Percentiles rank a stretch among this genome's conserved stretches.
These are phyloP conservation scores for Sphaerostilbella broomeana DNA, from an alignment of 2,329 filamentous ascomycete species.

Conservation along the genomic window DNA sequence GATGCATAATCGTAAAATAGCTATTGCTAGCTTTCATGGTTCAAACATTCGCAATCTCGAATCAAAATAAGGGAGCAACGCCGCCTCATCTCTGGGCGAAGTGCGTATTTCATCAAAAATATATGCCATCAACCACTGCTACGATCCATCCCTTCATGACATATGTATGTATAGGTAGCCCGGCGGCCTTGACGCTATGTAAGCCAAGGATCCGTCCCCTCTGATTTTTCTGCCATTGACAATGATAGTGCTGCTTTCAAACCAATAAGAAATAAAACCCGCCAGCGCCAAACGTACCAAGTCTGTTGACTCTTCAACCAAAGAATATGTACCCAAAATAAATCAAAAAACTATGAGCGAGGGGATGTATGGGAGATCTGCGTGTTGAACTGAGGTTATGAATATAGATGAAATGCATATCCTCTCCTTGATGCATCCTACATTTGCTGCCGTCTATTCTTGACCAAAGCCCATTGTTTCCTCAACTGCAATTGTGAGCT, in stretches of 20 bases:
- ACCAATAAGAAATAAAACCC: constrained; percentile 16
- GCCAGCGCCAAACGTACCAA: constrained; percentile 28
- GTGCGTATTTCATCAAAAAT: not conserved
- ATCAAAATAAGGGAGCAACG: not conserved
- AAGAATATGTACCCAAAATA: constrained; percentile 26
- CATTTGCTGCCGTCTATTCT: constrained; percentile 53
- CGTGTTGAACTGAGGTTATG: not conserved
- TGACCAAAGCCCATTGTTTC: constrained; percentile 99
- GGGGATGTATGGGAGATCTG: constrained; percentile 7
- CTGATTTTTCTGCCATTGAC: constrained; percentile 3
- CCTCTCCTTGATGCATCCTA: constrained; percentile 4
- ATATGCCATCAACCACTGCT: not conserved
- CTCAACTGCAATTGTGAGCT: constrained; percentile 94
- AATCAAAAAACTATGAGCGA: constrained; percentile 16
- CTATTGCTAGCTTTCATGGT: not conserved
- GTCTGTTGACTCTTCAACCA: constrained; percentile 25
- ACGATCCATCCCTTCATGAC: not conserved
- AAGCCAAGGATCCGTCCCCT: not conserved
- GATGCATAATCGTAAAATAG: too few relatives aligned
- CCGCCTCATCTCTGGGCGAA: not conserved
- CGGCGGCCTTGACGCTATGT: too few relatives aligned
- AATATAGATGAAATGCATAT: constrained; percentile 5
- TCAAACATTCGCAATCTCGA: not conserved
- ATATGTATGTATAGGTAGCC: too few relatives aligned
- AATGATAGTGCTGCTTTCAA: constrained; percentile 10